These are phyloP conservation scores for Adansonia digitata DNA, from an alignment of 345 rosid genomes.

Conservation along the genomic window DNA sequence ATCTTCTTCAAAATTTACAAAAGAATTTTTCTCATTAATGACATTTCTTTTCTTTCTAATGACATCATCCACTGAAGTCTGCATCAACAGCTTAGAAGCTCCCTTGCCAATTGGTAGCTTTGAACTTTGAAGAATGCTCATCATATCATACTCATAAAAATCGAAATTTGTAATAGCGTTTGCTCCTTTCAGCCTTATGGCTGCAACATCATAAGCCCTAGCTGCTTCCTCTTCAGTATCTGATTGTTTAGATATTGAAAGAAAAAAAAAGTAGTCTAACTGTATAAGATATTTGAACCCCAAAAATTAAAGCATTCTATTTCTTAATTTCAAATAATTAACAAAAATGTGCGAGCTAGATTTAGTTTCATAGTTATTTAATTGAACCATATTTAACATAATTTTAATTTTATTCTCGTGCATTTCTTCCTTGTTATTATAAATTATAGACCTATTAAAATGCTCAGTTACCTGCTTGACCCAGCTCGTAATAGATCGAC, in stretches of 20 bases:
- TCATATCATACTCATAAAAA: slow-evolving; percentile 13
- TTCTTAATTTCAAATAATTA: background rate
- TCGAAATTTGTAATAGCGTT: slow-evolving; percentile 28
- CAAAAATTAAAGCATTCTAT: background rate
- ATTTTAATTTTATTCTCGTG: background rate
- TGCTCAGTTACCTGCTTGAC: too few relatives aligned
- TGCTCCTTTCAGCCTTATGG: slow-evolving; percentile 21
- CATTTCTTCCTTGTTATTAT: too few relatives aligned
- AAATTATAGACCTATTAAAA: too few relatives aligned
- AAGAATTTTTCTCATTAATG: background rate
- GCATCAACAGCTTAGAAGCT: slow-evolving; percentile 18
- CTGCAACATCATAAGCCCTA: slow-evolving; percentile 31
- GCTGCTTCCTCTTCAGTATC: slow-evolving; percentile 36
- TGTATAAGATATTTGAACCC: background rate
- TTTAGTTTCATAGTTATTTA: background rate
- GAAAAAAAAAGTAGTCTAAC: background rate
- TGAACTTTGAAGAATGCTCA: background rate
- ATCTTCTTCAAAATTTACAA: background rate
- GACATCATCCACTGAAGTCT: background rate
- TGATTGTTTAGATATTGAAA: slow-evolving; percentile 3
- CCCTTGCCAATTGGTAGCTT: slow-evolving; percentile 22
- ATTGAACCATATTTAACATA: background rate
- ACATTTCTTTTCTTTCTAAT: background rate
- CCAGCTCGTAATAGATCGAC: too few relatives aligned
- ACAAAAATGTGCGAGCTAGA: background rate